phyloP scores from a whole-genome alignment of 352 stramenopile genomes.

The Pythium aphanidermatum region DNA sequence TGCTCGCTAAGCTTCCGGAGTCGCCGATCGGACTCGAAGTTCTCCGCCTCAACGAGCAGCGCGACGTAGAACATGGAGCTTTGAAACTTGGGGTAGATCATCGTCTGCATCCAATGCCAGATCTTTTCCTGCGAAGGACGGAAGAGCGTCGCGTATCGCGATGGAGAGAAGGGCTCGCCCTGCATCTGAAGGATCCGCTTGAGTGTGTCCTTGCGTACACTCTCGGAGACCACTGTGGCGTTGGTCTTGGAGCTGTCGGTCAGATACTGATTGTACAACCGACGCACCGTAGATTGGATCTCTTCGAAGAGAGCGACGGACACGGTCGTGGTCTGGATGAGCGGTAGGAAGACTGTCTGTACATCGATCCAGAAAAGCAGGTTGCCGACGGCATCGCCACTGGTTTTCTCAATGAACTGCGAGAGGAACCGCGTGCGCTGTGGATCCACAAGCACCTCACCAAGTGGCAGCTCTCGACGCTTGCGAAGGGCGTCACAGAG shows the following conservation, averaged over 20 bases:
- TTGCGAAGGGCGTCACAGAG: slow-evolving; percentile 51
- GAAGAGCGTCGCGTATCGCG: slow-evolving; percentile 62
- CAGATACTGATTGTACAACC: slow-evolving; percentile 61
- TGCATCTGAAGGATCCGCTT: slow-evolving; percentile 65
- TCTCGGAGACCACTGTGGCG: slow-evolving; percentile 38
- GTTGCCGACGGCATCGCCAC: slow-evolving; percentile 36
- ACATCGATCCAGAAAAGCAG: slow-evolving; percentile 72
- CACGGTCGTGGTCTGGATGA: slow-evolving; percentile 56
- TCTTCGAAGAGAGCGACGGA: slow-evolving; percentile 71
- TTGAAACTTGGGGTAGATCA: slow-evolving; percentile 58
- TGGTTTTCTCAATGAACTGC: slow-evolving; percentile 30
- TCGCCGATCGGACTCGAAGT: slow-evolving; percentile 56
- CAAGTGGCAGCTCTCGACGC: slow-evolving; percentile 51
- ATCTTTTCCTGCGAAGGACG: slow-evolving; percentile 65
- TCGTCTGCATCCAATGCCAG: slow-evolving; percentile 58
- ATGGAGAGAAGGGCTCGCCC: slow-evolving; percentile 66
- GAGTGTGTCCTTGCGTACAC: slow-evolving; percentile 50
- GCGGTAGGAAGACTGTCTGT: slow-evolving; percentile 58
- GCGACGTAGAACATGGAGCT: slow-evolving; percentile 57
- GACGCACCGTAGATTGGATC: slow-evolving; percentile 53
- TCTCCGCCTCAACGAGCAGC: slow-evolving; percentile 63
- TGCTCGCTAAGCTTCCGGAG: slow-evolving; percentile 61
- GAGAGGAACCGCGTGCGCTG: slow-evolving; percentile 50
- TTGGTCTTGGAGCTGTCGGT: slow-evolving; percentile 26
- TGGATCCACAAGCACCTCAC: slow-evolving; percentile 52